phyloP scores from a whole-genome alignment of 371 early-diverging fungal species.

The Dipsacomyces acuminosporus region DNA sequence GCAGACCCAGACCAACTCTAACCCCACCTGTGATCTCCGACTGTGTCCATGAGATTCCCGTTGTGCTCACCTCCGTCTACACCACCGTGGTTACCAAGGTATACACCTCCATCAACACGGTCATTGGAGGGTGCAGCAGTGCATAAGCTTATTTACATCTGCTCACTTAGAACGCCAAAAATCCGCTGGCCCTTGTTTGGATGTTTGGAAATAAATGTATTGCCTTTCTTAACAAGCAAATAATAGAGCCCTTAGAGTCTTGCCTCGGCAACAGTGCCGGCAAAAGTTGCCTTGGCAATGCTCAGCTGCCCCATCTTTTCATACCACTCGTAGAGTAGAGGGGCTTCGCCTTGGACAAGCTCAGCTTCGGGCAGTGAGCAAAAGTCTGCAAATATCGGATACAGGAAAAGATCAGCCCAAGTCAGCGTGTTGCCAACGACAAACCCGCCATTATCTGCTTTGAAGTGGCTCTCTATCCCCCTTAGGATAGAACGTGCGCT shows the following conservation, averaged over 20 bases:
- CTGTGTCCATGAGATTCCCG: not conserved
- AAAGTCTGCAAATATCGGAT: conserved; percentile 43
- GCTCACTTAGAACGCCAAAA: too few relatives aligned
- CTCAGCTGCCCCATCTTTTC: conserved; percentile 19
- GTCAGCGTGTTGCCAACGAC: conserved; percentile 17
- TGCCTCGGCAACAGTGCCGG: conserved; percentile 38
- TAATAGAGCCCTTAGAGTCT: conserved; percentile 1
- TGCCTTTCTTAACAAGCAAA: too few relatives aligned
- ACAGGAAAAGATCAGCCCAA: conserved; percentile 49
- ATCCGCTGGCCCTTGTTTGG: too few relatives aligned
- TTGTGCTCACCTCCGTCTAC: not conserved
- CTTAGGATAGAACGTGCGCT: not conserved
- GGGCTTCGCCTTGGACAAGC: conserved; percentile 22
- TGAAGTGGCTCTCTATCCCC: conserved; percentile 7
- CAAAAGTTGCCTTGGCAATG: conserved; percentile 32
- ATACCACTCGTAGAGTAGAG: conserved; percentile 37
- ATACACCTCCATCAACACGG: too few relatives aligned
- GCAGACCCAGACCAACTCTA: too few relatives aligned
- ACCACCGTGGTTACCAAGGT: not conserved
- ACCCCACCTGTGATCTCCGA: too few relatives aligned
- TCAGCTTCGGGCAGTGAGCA: conserved; percentile 32
- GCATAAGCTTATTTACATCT: too few relatives aligned
- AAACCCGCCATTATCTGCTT: conserved; percentile 3
- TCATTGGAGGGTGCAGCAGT: too few relatives aligned
- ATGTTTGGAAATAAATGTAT: too few relatives aligned